Evolutionary conservation across 768 basidiomycete species (phyloP), one percentile per base, ranked within the genome.

Genomic region (Lactifluus volemus): DNA sequence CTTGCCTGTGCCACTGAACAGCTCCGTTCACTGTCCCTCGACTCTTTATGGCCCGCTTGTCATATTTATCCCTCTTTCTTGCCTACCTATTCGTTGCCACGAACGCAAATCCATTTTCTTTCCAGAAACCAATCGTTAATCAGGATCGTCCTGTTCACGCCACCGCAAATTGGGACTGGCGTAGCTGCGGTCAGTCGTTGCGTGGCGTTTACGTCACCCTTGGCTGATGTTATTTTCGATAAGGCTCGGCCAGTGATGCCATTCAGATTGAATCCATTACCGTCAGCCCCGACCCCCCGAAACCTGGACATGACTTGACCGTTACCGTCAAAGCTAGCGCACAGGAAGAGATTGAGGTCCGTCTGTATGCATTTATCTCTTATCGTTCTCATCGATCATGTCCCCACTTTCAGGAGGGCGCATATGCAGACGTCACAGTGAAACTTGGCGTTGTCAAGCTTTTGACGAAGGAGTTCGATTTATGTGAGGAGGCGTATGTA

Each of bases 381-480:
- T 53, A 48, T 25, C 34, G 21, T 8, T 6, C 29, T 60, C 11
- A 29, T 34, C 25, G 38, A 54, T 49, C 34, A 30, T 3, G 29
- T 44, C 67, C 41, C 30, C 12, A 3, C n/a, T 55, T 29, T 12
- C 65, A 98, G 95, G 86, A 94, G 5, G 97, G 97, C 5, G 89
- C 96, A 42, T 89, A 83, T 67, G 96, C 88, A 8, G 85, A 95
- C 66, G 93, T 99, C 4, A 74, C 75, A 1, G 96, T 99, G 58
- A 98, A 98, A 73, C 78, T 98, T n/a, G 97, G 97, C 29, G 75
- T 92, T 32, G 82, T 99, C 70, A 97, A 92, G 76, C 71, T 98
- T n/a, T 75, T 98, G 36, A 73, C 77, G 49, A 97, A 91, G 76
- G 69, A 66, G 17, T 96, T 98, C 66, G 92, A 98, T 65, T 74